Evolutionary conservation across 352 stramenopile genomes (phyloP), one percentile per base, ranked within the genome.

Genomic region (Pythium utonaiense): DNA sequence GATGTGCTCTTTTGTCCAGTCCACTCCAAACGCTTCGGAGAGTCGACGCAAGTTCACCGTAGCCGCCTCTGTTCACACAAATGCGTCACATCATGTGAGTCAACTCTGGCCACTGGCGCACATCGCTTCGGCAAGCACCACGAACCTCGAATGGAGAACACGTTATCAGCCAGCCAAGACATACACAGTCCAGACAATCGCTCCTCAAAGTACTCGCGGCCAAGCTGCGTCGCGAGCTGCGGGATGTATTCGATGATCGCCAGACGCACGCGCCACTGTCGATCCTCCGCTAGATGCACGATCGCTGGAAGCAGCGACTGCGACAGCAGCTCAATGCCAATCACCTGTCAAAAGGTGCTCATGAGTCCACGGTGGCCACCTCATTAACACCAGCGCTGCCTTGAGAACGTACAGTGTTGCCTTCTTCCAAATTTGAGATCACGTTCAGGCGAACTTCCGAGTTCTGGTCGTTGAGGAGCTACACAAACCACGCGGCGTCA

Each of bases 171-270:
- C 17, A 99, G 78, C 96, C 97, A 99, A 24, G 81, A 87, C 78
- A 99, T 96, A 71, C 97, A 99, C 36, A 99, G 80, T 27, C 86
- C 80, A 6, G 87, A 76, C n/a, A 99, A 70, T 45, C 96, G 86
- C 55, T 98, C 93, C 62, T 97, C 93, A 60, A 99, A 99, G 77
- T 99, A 98, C 19, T 97, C 80, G 52, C 81, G 82, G 16, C 96
- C 97, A 17, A 99, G 78, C 58, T 99, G 94, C 58, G 93, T 89
- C 4, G 96, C 97, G 34, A 99, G 71, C 42, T 98, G 75, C 36
- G 97, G 97, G 58, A 99, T 98, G 74, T 99, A 97, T 70, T 99
- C 87, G 76, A 99, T 99, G 69, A 99, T 98, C 19, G 96, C 96
- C 14, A 98, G 76, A 36, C 97, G 90, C 64, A 99, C 97, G 61